These are phyloP conservation scores for Candida multigemmis DNA, from an alignment of 805 yeast genomes.

Conservation along the genomic window DNA sequence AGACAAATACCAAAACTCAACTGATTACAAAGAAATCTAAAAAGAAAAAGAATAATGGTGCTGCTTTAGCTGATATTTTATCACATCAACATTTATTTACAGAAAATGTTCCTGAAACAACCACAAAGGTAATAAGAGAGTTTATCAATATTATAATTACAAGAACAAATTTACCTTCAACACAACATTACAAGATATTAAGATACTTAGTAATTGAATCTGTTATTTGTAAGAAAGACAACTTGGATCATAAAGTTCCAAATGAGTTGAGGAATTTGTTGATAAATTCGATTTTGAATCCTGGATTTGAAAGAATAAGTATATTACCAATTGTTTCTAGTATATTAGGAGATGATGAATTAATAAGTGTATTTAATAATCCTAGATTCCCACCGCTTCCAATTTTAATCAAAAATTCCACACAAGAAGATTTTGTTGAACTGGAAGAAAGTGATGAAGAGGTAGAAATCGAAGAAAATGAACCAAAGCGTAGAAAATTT, in stretches of 20 bases:
- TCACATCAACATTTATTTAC: constrained; percentile 55
- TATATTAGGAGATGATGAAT: constrained; percentile 40
- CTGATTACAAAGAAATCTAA: constrained; percentile 26
- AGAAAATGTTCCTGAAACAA: constrained; percentile 26
- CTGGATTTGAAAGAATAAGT: constrained; percentile 56
- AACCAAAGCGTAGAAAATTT: constrained; percentile 16
- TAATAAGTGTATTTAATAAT: constrained; percentile 53
- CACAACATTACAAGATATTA: constrained; percentile 52
- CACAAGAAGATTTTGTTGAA: constrained; percentile 32
- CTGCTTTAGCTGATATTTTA: constrained; percentile 57
- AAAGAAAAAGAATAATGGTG: constrained; percentile 31
- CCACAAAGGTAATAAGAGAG: constrained; percentile 22
- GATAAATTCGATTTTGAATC: constrained; percentile 53
- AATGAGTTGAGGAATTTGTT: constrained; percentile 28
- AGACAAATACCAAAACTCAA: constrained; percentile 4
- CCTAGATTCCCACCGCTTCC: constrained; percentile 64
- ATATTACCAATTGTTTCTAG: constrained; percentile 62
- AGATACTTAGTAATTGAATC: constrained; percentile 27
- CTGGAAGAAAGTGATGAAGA: constrained; percentile 26
- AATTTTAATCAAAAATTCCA: constrained; percentile 11
- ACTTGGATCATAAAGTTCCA: constrained; percentile 14
- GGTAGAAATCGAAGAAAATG: constrained; percentile 22
- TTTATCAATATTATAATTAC: constrained; percentile 45
- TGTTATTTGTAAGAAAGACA: constrained; percentile 12
- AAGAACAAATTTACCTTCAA: constrained; percentile 46